A percentile compares a stretch with the other conserved stretches of the same genome.
phyloP scores from a whole-genome alignment of 2,329 filamentous ascomycete species.

The Ophiostoma australiae region DNA sequence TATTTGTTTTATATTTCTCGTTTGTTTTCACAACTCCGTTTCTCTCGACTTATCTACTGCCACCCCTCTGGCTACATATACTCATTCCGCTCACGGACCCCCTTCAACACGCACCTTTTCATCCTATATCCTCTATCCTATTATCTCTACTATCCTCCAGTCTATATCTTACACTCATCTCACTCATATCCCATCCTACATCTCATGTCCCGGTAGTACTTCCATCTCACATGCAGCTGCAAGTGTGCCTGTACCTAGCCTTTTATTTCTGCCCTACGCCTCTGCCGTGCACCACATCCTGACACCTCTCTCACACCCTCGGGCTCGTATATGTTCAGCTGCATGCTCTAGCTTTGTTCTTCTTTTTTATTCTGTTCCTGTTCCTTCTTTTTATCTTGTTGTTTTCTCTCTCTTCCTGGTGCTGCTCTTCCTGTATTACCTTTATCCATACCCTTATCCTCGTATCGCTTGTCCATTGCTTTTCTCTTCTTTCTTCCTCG shows the following conservation, averaged over 20 bases:
- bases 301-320: background rate
- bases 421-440: background rate
- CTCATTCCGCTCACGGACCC: background rate
- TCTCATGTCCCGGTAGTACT: background rate
- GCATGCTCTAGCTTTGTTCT: background rate
- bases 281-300: constrained; percentile 4
- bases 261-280: background rate
- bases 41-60: background rate
- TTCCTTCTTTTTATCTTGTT: background rate
- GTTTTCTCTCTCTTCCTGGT: background rate
- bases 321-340: constrained; percentile 3
- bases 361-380: background rate
- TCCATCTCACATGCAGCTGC: constrained; percentile 11
- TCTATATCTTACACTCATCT: background rate
- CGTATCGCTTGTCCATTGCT: background rate
- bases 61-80: background rate
- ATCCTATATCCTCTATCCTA: background rate
- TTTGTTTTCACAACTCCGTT: background rate
- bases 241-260: background rate
- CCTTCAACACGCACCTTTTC: background rate
- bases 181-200: background rate
- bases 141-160: background rate
- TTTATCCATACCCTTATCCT: background rate
- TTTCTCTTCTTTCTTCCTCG: background rate
- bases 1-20: too few species aligned